phyloP scores from a whole-genome alignment of 1,139 yeast species.

The Yamadazyma friedrichii region DNA sequence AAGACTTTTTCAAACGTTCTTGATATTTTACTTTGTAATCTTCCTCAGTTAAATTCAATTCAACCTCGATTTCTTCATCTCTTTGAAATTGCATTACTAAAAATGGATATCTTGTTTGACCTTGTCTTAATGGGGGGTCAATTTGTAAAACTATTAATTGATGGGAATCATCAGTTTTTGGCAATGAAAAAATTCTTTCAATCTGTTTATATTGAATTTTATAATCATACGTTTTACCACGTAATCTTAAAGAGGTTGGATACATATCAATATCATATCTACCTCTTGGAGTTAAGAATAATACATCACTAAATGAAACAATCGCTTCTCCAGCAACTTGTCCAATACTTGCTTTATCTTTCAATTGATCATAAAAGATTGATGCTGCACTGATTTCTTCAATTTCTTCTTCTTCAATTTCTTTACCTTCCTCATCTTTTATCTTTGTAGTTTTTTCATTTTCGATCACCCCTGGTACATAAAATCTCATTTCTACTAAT shows the following conservation, averaged over 20 bases:
- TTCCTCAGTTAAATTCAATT: slow-evolving; percentile 78
- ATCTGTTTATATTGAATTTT: slow-evolving; percentile 89
- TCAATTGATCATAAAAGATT: slow-evolving; percentile 84
- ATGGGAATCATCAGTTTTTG: slow-evolving; percentile 92
- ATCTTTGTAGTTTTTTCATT: slow-evolving; percentile 39
- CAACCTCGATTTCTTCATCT: slow-evolving; percentile 91
- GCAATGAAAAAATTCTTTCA: slow-evolving; percentile 86
- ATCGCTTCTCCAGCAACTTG: slow-evolving; percentile 96
- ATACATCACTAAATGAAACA: slow-evolving; percentile 86
- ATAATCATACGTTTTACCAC: slow-evolving; percentile 98
- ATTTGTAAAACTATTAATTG: slow-evolving; percentile 85
- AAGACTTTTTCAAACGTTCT: slow-evolving; percentile 70
- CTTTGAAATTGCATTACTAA: slow-evolving; percentile 83
- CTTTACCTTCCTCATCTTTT: slow-evolving; percentile 37
- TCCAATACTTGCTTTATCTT: slow-evolving; percentile 95
- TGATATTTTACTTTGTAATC: slow-evolving; percentile 78
- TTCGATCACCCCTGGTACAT: slow-evolving; percentile 78
- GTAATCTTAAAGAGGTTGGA: slow-evolving; percentile 78
- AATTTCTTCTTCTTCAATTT: slow-evolving; percentile 41
- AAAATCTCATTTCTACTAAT: slow-evolving; percentile 89
- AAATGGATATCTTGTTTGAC: slow-evolving; percentile 95
- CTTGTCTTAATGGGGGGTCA: slow-evolving; percentile 88
- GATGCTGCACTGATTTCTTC: slow-evolving; percentile 77
- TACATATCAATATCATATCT: slow-evolving; percentile 97
- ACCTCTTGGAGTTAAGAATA: slow-evolving; percentile 96